A percentile compares a stretch with the other conserved stretches of the same genome.
phyloP scores from a whole-genome alignment of 768 basidiomycete genomes.

The Rubroboletus pulcherrimus region DNA sequence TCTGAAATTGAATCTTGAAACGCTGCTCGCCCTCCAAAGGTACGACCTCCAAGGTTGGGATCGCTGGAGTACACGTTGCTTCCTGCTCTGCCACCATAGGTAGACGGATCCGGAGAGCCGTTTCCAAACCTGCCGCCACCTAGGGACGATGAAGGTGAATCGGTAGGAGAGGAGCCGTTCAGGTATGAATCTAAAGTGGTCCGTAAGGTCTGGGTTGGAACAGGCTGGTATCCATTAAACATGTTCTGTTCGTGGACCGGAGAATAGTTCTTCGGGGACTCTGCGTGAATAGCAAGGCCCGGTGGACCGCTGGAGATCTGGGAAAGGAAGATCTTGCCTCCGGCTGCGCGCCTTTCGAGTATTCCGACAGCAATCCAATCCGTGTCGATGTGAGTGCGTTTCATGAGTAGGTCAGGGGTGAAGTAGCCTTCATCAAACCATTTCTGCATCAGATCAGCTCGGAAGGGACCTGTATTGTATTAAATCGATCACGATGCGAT shows the following conservation, averaged over 20 bases:
- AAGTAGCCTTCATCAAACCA: slow-evolving; percentile 95
- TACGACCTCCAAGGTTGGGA: slow-evolving; percentile 32
- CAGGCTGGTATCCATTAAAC: slow-evolving; percentile 59
- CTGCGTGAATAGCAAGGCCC: slow-evolving; percentile 47
- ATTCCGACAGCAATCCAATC: slow-evolving; percentile 67
- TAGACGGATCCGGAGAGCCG: slow-evolving; percentile 64
- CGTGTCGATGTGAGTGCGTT: slow-evolving; percentile 64
- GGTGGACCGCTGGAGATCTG: slow-evolving; percentile 48
- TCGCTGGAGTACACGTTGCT: slow-evolving; percentile 37
- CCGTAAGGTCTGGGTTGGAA: slow-evolving; percentile 57
- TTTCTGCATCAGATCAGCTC: slow-evolving; percentile 86
- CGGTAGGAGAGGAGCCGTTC: slow-evolving; percentile 51
- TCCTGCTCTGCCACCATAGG: slow-evolving; percentile 48
- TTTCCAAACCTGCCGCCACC: slow-evolving; percentile 60
- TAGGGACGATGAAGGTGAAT: slow-evolving; percentile 73
- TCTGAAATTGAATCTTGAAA: slow-evolving; percentile 43
- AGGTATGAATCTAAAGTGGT: slow-evolving; percentile 66
- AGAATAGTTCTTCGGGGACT: slow-evolving; percentile 46
- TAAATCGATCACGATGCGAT: neutral
- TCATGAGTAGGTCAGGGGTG: slow-evolving; percentile 75
- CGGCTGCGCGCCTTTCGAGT: slow-evolving; percentile 48
- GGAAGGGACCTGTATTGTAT: slow-evolving; percentile 70
- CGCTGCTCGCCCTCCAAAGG: slow-evolving; percentile 33
- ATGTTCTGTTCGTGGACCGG: slow-evolving; percentile 35
- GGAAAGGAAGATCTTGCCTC: slow-evolving; percentile 62